Evolutionary conservation across 257 asterid genomes (phyloP).

Genomic region (Apocynum venetum): DNA sequence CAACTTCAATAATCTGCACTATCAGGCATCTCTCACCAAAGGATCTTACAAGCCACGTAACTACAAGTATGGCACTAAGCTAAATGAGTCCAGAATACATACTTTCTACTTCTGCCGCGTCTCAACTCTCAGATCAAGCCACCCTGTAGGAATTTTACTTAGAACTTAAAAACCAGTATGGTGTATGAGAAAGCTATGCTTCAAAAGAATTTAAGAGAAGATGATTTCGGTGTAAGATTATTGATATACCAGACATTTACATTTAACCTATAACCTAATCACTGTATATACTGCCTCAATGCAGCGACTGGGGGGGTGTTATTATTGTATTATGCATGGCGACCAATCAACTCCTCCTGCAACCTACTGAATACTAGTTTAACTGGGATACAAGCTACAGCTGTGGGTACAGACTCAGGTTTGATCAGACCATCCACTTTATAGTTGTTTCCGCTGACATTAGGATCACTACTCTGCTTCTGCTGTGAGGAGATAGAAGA

Average conservation of each 20-base stretch:
- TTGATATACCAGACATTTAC: conserved; percentile 61
- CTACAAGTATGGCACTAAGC: background rate
- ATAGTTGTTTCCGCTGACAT: conserved; percentile 24
- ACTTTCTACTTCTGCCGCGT: background rate
- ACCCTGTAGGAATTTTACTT: conserved; percentile 9
- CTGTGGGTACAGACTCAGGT: conserved; percentile 38
- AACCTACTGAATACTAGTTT: conserved; percentile 91
- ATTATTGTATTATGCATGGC: conserved; percentile 43
- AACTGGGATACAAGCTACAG: conserved; percentile 87
- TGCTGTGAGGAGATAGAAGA: conserved; percentile 64
- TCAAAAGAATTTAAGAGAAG: conserved; percentile 10
- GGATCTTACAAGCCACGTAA: background rate
- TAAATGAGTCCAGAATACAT: background rate
- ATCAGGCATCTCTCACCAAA: background rate
- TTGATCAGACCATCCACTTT: conserved; percentile 49
- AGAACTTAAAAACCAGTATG: background rate
- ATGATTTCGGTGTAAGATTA: conserved; percentile 30
- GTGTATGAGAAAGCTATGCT: background rate
- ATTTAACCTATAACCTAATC: conserved; percentile 37
- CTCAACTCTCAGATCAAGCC: background rate
- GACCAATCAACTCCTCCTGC: conserved; percentile 74
- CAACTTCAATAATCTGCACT: background rate
- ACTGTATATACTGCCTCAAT: conserved; percentile 28
- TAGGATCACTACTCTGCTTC: conserved; percentile 33
- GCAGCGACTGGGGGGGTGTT: background rate